Conservation (phyloP, 2,329 filamentous ascomycete genomes). For the Clarireedia homoeocarpa region DNA sequence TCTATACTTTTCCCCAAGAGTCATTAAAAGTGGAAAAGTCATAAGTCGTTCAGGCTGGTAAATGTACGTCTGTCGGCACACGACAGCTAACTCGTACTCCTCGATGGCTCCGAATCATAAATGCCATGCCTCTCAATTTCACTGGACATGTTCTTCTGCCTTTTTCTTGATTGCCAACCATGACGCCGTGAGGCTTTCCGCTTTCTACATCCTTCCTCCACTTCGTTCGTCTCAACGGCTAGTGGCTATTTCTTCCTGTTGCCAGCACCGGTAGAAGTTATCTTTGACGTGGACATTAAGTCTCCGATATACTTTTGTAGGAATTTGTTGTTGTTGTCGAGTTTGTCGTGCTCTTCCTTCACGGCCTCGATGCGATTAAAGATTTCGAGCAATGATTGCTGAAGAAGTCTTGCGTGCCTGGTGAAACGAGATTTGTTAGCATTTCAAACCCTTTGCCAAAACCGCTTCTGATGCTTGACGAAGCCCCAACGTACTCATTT, state of each 20-base stretch:
- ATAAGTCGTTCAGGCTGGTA: not conserved
- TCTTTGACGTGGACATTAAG: slow-evolving; percentile 79
- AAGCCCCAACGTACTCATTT: slow-evolving; percentile 38
- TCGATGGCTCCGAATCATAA: too few species aligned
- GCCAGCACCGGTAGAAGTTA: slow-evolving; percentile 42
- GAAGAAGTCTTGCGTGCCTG: slow-evolving; percentile 82
- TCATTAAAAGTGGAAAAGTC: slow-evolving; percentile 4
- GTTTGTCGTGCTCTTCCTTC: slow-evolving; percentile 89
- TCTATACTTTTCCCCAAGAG: slow-evolving; percentile 1
- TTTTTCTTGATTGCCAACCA: slow-evolving; percentile 4
- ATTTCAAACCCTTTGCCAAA: slow-evolving; percentile 7
- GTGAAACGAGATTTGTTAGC: not conserved
- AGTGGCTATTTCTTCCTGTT: slow-evolving; percentile 23
- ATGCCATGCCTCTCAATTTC: too few species aligned
- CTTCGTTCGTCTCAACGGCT: slow-evolving; percentile 6
- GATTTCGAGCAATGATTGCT: slow-evolving; percentile 81
- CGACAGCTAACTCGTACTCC: too few species aligned
- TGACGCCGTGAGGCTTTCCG: slow-evolving; percentile 5
- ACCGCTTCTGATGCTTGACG: not conserved
- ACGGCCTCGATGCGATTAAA: slow-evolving; percentile 93
- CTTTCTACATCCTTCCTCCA: slow-evolving; percentile 6
- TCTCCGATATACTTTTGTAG: slow-evolving; percentile 97
- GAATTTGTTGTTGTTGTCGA: slow-evolving; percentile 95
- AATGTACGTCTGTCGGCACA: too few species aligned
- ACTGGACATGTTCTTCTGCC: not conserved